A percentile compares a stretch with the other conserved stretches of the same genome.
phyloP scores from a whole-genome alignment of 306 rosid genomes.

The Vigna hirtella region DNA sequence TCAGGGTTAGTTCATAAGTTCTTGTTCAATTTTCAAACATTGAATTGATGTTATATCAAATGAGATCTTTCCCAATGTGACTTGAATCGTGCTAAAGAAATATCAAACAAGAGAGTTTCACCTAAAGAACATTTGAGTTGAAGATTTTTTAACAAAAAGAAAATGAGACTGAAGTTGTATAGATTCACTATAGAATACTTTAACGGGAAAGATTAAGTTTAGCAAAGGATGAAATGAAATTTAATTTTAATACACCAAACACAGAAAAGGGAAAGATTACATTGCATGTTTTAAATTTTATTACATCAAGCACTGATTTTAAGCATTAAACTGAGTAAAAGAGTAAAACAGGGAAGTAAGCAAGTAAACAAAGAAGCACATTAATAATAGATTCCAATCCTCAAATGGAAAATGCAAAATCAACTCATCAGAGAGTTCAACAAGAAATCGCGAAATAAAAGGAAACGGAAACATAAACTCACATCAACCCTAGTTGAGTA shows the following conservation, averaged over 20 bases:
- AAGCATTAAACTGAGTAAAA: conserved; percentile 33
- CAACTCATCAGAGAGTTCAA: neutral
- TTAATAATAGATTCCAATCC: neutral
- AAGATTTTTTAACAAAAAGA: neutral
- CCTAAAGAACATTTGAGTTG: neutral
- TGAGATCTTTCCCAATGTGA: neutral
- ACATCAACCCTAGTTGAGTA: conserved; percentile 44
- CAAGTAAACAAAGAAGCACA: neutral
- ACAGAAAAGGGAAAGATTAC: conserved; percentile 37
- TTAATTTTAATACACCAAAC: conserved; percentile 28
- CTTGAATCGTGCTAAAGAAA: neutral
- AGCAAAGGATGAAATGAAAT: neutral
- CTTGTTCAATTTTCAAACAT: neutral
- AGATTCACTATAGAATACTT: conserved; percentile 20
- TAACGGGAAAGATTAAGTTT: neutral
- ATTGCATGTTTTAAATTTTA: neutral
- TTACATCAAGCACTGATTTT: neutral
- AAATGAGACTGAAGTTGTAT: neutral
- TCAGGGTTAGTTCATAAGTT: neutral
- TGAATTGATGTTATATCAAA: neutral
- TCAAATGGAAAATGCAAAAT: conserved; percentile 35
- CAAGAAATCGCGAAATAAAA: conserved; percentile 3
- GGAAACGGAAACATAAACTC: conserved; percentile 43
- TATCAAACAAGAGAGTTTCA: neutral
- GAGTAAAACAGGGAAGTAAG: conserved; percentile 38